A percentile compares a stretch with the other conserved stretches of the same genome.
Conservation (phyloP, 2,329 filamentous ascomycete species). For the Penicillium sclerotiorum region DNA sequence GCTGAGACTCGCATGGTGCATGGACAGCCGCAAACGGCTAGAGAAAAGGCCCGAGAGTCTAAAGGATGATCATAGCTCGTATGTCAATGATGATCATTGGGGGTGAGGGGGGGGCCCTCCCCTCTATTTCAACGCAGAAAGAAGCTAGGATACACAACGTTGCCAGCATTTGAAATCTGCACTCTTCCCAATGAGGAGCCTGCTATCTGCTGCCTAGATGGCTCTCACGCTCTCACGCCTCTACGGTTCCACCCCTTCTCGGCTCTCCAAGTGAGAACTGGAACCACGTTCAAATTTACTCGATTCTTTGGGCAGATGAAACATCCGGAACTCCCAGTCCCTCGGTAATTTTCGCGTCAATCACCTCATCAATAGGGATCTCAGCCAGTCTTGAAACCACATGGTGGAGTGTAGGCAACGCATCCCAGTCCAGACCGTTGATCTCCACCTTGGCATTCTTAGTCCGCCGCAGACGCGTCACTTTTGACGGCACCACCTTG, state of each 20-base stretch:
- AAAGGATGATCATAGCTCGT: neutral
- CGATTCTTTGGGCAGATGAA: conserved; percentile 31
- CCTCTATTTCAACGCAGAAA: no score
- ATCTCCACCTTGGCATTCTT: conserved; percentile 52
- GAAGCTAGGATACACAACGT: no score
- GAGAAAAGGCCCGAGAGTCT: neutral
- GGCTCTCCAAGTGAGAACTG: no score
- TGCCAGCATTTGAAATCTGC: no score
- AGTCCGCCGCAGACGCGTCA: conserved; percentile 29
- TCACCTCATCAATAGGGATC: conserved; percentile 60
- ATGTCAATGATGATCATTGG: neutral
- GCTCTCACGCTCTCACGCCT: neutral
- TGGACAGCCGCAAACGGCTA: neutral
- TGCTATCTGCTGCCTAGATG: no score
- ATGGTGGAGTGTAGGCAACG: conserved; percentile 64
- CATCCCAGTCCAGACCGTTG: conserved; percentile 55
- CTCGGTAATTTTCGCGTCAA: conserved; percentile 59
- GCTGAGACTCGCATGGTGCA: neutral
- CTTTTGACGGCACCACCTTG: conserved; percentile 30
- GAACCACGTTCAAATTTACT: conserved; percentile 10
- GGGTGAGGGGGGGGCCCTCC: no score
- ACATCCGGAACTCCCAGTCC: conserved; percentile 53
- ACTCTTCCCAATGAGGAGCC: conserved; percentile 8
- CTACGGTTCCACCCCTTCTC: no score
- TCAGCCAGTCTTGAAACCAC: conserved; percentile 56